Conservation (phyloP, 2,329 filamentous ascomycete genomes). For the Sporothrix mexicana region DNA sequence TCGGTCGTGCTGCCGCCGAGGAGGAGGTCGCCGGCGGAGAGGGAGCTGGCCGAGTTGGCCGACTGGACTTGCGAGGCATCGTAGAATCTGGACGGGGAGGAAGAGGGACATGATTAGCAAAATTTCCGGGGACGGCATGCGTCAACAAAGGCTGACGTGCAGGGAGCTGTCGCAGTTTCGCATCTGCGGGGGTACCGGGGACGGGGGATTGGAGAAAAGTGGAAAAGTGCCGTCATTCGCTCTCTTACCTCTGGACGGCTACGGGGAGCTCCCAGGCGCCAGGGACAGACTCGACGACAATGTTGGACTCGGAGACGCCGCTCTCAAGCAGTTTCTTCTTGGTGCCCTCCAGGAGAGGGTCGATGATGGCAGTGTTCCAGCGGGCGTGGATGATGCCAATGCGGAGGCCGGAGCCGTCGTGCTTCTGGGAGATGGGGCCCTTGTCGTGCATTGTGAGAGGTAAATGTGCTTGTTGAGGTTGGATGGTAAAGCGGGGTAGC, state of each 20-base stretch:
- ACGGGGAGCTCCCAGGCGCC: slow-evolving; percentile 95
- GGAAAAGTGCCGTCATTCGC: slow-evolving; percentile 20
- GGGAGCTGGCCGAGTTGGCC: slow-evolving; percentile 63
- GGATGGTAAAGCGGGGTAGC: neutral
- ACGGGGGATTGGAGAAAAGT: slow-evolving; percentile 17
- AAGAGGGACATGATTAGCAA: slow-evolving; percentile 23
- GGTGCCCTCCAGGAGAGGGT: slow-evolving; percentile 79
- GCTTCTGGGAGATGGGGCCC: slow-evolving; percentile 61
- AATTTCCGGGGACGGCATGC: neutral
- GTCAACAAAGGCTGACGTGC: neutral
- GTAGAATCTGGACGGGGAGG: slow-evolving; percentile 66
- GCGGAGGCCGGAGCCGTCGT: slow-evolving; percentile 75
- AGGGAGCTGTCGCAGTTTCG: neutral
- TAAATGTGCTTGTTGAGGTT: neutral
- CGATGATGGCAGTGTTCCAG: slow-evolving; percentile 91
- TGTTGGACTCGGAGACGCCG: slow-evolving; percentile 86
- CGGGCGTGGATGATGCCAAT: slow-evolving; percentile 95
- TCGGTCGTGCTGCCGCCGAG: slow-evolving; percentile 74
- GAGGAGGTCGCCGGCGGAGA: slow-evolving; percentile 72
- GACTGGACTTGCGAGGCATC: slow-evolving; percentile 86
- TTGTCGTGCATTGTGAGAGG: slow-evolving; percentile 55
- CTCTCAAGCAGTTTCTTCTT: slow-evolving; percentile 76
- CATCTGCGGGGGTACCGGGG: neutral
- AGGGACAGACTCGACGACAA: slow-evolving; percentile 86
- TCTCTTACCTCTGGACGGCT: slow-evolving; percentile 76